A percentile compares a stretch with the other conserved stretches of the same genome.
Conservation (phyloP, 108 stramenopile genomes). For the Skeletonema menzelii region DNA sequence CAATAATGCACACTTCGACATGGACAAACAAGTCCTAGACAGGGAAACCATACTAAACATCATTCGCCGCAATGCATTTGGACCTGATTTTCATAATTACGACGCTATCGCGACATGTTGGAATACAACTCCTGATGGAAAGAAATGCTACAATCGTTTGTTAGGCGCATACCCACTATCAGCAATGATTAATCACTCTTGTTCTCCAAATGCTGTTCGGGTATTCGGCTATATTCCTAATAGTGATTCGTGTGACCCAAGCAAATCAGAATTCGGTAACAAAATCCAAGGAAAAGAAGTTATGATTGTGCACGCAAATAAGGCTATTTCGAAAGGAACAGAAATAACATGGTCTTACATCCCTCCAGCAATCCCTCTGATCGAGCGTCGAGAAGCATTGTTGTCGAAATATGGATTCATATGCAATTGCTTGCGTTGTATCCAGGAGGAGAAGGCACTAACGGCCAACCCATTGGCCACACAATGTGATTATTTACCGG, state of each 20-base stretch:
- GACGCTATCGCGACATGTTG: slow-evolving; percentile 40
- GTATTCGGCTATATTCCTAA: slow-evolving; percentile 50
- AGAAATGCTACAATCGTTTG: slow-evolving; percentile 44
- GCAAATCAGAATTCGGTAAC: background rate
- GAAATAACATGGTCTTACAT: slow-evolving; percentile 84
- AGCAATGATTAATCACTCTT: slow-evolving; percentile 87
- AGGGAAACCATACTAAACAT: slow-evolving; percentile 53
- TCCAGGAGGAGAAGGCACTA: slow-evolving; percentile 33
- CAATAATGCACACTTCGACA: background rate
- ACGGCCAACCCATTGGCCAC: background rate
- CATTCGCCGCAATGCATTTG: slow-evolving; percentile 74
- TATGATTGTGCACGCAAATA: slow-evolving; percentile 74
- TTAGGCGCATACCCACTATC: slow-evolving; percentile 79
- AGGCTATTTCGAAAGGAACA: slow-evolving; percentile 46
- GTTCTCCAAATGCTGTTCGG: slow-evolving; percentile 69
- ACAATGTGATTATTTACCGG: background rate
- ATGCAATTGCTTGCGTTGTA: slow-evolving; percentile 65
- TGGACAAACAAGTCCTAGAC: slow-evolving; percentile 1
- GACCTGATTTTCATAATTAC: slow-evolving; percentile 78
- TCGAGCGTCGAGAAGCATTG: slow-evolving; percentile 43
- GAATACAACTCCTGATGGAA: slow-evolving; percentile 13
- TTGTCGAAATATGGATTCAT: slow-evolving; percentile 55
- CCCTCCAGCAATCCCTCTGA: slow-evolving; percentile 56
- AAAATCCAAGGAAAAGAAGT: slow-evolving; percentile 30
- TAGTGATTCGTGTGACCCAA: background rate